Percentiles rank a stretch among this genome's conserved stretches.
Evolutionary conservation across 2,329 filamentous ascomycete genomes (phyloP).

Genomic region (Aspergillus pseudoterreus): DNA sequence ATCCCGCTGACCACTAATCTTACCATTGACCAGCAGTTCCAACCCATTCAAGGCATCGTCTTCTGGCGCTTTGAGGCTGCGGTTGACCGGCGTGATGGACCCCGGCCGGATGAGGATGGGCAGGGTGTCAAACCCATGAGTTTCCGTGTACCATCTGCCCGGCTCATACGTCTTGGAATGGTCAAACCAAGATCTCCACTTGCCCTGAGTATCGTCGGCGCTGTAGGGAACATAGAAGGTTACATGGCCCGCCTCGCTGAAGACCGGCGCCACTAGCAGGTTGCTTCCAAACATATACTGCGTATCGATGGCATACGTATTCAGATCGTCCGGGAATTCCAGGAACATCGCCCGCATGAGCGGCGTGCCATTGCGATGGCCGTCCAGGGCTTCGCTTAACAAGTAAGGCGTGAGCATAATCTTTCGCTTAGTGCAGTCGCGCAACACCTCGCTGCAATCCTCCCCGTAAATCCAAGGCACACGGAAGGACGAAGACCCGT

Average conservation of each 20-base stretch:
- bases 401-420: slow-evolving; percentile 58
- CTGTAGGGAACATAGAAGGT: slow-evolving; percentile 60
- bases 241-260: slow-evolving; percentile 59
- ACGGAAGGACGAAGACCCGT: slow-evolving; percentile 67
- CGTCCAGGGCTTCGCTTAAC: slow-evolving; percentile 49
- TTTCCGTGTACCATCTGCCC: slow-evolving; percentile 57
- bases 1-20: slow-evolving; percentile 11
- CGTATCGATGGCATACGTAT: slow-evolving; percentile 63
- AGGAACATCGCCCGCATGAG: slow-evolving; percentile 64
- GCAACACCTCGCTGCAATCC: slow-evolving; percentile 57
- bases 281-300: slow-evolving; percentile 70
- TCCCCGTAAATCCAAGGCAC: slow-evolving; percentile 71
- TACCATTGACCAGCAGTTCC: slow-evolving; percentile 30
- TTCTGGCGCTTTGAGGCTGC: slow-evolving; percentile 21
- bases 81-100: slow-evolving; percentile 26
- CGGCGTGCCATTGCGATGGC: slow-evolving; percentile 54
- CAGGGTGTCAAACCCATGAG: slow-evolving; percentile 55
- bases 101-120: slow-evolving; percentile 56
- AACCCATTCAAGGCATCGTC: slow-evolving; percentile 26
- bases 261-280: slow-evolving; percentile 62
- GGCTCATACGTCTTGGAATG: slow-evolving; percentile 37
- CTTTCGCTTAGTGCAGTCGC: slow-evolving; percentile 52
- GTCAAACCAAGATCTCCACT: slow-evolving; percentile 47
- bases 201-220: slow-evolving; percentile 50
- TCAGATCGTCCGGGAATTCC: slow-evolving; percentile 68